Evolutionary conservation across 164 flowering plant species (phyloP), one percentile per base, ranked within the genome.

Genomic region (Platanus orientalis): DNA sequence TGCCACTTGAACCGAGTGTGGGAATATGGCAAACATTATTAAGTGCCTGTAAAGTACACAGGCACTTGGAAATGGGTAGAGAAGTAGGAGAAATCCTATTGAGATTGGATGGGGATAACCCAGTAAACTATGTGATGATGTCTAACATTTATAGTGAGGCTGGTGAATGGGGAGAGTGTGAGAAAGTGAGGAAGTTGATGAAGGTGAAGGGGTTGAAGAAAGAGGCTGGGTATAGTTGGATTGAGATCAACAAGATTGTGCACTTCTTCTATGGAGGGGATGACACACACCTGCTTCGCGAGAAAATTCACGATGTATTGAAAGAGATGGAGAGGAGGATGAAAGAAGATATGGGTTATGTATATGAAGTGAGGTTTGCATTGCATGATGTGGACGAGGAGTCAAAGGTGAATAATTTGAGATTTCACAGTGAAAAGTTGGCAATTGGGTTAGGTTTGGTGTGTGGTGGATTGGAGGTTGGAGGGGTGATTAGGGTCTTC

Each of bases 201-300:
- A 53, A 26, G 27, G 56, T 14, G 16, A 14, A 24, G 34, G 56
- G 32, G n/a, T 13, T 14, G 17, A 53, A 27, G 29, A 53, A 53
- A 53, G 56, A 53, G 7, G 32, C 56, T 25, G 56, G 56, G 56
- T 24, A 34, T 27, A 53, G 56, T 26, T 53, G 56, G 56, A 53
- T 53, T 53, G 56, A 53, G 30, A 26, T 53, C 20, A 19, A 45
- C 49, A 45, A 45, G 49, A 19, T 16, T 17, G 19, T 45, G 49
- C 49, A 45, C 49, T 45, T 13, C 20, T 45, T 45, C 19, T 45
- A 45, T 45, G 49, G 49, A 2, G 49, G 49, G 16, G 49, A 45
- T 13, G 49, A 45, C 49, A 45, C 19, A 16, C 49, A 45, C 49
- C 49, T 19, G 16, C 49, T 45, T 45, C 12, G 1, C 0, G 49